Evolutionary conservation across 371 early-diverging fungal species (phyloP).

Genomic region (Phascolomyces articulosus): DNA sequence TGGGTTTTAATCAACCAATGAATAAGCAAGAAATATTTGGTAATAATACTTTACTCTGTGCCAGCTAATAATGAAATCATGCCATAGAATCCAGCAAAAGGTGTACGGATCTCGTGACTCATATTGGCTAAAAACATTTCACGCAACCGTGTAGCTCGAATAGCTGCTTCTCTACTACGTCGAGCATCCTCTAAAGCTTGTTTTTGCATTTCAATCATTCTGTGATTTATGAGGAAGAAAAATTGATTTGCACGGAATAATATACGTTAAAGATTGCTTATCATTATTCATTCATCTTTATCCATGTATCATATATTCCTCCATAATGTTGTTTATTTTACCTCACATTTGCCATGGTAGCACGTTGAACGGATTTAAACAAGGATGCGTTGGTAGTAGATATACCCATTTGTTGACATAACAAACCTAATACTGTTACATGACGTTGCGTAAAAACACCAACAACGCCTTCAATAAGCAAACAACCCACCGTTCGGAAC

Average conservation of each 20-base stretch:
- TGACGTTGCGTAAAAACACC: constrained; percentile 59
- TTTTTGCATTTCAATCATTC: constrained; percentile 54
- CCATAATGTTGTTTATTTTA: too few relatives aligned
- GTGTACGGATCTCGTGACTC: constrained; percentile 58
- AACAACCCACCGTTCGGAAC: constrained; percentile 46
- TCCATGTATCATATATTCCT: too few relatives aligned
- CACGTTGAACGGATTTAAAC: constrained; percentile 49
- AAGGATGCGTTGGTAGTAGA: constrained; percentile 60
- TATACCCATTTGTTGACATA: constrained; percentile 64
- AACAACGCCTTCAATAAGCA: constrained; percentile 58
- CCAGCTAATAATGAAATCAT: constrained; percentile 61
- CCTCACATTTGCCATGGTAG: constrained; percentile 39
- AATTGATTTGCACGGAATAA: too few relatives aligned
- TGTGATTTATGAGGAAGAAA: too few relatives aligned
- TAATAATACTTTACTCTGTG: constrained; percentile 35
- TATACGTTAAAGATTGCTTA: neutral
- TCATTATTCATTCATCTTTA: neutral
- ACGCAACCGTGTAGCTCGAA: constrained; percentile 38
- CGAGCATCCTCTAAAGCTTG: constrained; percentile 45
- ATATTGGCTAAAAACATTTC: constrained; percentile 65
- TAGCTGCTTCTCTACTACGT: constrained; percentile 48
- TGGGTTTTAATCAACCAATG: too few relatives aligned
- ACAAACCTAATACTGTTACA: constrained; percentile 52
- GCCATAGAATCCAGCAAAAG: constrained; percentile 62
- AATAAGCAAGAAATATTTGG: too few relatives aligned